Evolutionary conservation across 2,329 filamentous ascomycete species (phyloP), one percentile per base, ranked within the genome.

Genomic region (Paracorniculantispora psalliotae): DNA sequence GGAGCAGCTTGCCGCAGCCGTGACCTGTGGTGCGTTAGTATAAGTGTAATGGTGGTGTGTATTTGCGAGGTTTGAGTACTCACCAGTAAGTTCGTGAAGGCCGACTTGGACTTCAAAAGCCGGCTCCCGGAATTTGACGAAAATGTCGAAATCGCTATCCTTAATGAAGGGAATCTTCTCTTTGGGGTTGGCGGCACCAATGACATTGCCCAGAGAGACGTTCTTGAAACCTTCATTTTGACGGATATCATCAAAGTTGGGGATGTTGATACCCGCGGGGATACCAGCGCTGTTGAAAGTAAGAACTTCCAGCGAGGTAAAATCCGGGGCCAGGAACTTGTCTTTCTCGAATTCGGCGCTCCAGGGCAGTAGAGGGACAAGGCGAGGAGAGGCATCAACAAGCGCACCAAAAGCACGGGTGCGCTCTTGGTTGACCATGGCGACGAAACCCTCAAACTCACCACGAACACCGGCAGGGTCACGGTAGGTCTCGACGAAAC

Each of bases 41-140:
- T 15, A 1, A 10, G n/a, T n/a, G n/a, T 13, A 26, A 1, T 7
- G 10, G 25, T 13, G 21, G 19, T 23, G 5, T 47, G n/a, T 3
- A 17, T 37, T 8, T 44, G 1, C 7, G 13, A 7, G 12, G 13
- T 10, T 50, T 10, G 3, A 13, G 17, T 35, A 2, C 69, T 61
- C 65, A 77, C 75, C 81, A 68, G 77, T 85, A 54, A 97, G 84
- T 71, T 97, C 92, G 73, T 97, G 93, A 21, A 97, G 87, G 25
- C 92, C 93, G 51, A 99, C 93, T 75, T 97, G 92, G 2, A 97
- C 91, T 73, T 97, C 93, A 67, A 97, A 97, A 0, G 93, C 88
- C 7, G 84, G 82, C 67, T 97, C 92, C 12, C 91, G 89, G 73
- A 91, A 92, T 69, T 89, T 89, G 66, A 89, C 83, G 73, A 89